These are phyloP conservation scores for Cutaneotrichosporon curvatum DNA, from an alignment of 1,284 basidiomycete species.

Conservation along the genomic window DNA sequence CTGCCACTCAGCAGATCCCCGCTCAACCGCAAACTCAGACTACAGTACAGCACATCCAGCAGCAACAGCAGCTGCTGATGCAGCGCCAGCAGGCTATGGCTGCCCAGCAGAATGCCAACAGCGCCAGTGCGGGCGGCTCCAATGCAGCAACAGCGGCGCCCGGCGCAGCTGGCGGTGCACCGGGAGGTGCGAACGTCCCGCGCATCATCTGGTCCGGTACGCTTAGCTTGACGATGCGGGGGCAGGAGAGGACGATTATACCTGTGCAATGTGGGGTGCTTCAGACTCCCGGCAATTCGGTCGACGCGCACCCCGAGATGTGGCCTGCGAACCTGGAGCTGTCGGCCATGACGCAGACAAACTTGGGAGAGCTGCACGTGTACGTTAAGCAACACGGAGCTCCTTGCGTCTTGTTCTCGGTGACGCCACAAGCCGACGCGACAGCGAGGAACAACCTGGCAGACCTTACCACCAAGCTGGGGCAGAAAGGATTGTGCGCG, in stretches of 20 bases:
- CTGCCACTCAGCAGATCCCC: background rate
- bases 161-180: too few relatives aligned
- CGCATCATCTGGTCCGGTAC: constrained; percentile 14
- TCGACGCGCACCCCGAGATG: constrained; percentile 7
- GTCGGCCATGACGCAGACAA: constrained; percentile 13
- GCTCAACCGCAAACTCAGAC: too few relatives aligned
- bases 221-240: constrained; percentile 15
- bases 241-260: constrained; percentile 12
- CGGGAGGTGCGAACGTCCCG: too few relatives aligned
- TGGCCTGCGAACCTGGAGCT: constrained; percentile 20
- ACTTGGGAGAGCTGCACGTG: constrained; percentile 15
- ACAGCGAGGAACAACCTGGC: constrained; percentile 10
- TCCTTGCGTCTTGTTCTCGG: constrained; percentile 16
- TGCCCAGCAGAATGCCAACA: background rate
- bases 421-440: constrained; percentile 5
- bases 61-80: constrained; percentile 3
- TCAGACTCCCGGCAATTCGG: too few relatives aligned
- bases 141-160: too few relatives aligned
- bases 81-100: constrained; percentile 3
- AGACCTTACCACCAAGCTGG: constrained; percentile 13
- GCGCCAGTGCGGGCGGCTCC: background rate
- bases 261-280: constrained; percentile 15
- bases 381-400: constrained; percentile 17
- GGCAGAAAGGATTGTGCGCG: constrained; percentile 14
- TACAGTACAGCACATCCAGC: constrained; percentile 4